Evolutionary conservation across 805 yeast genomes (phyloP).

Genomic region (Wickerhamiella qilinensis): DNA sequence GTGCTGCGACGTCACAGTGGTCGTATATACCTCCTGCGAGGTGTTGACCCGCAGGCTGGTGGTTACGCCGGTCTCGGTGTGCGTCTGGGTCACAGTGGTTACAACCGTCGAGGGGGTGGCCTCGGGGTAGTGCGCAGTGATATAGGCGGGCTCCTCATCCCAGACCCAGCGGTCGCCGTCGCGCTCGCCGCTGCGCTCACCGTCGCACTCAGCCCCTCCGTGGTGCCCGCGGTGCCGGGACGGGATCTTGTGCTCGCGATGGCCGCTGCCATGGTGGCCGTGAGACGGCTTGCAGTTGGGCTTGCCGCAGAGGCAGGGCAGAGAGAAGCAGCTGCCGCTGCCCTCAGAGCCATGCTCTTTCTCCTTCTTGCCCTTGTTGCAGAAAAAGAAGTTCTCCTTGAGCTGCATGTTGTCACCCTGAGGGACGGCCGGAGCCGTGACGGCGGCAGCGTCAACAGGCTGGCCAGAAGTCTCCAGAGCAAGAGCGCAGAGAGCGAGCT

Average conservation of each 20-base stretch:
- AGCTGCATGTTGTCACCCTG: neutral
- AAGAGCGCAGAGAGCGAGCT: neutral
- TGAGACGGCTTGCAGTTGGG: slow-evolving; percentile 1
- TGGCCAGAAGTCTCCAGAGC: neutral
- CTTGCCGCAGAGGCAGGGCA: slow-evolving; percentile 1
- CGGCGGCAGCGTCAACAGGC: neutral
- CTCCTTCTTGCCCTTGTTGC: neutral
- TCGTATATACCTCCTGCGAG: slow-evolving; percentile 1
- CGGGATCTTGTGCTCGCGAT: neutral
- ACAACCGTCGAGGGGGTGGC: neutral
- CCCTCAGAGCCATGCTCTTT: neutral
- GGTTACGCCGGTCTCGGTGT: slow-evolving; percentile 1
- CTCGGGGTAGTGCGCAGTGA: neutral
- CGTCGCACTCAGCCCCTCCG: neutral
- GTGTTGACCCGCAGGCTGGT: slow-evolving; percentile 5
- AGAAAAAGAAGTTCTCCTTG: slow-evolving; percentile 1
- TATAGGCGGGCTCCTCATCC: neutral
- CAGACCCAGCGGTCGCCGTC: neutral
- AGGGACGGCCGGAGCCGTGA: neutral
- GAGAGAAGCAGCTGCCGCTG: neutral
- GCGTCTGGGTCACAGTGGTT: neutral
- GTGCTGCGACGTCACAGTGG: slow-evolving; percentile 3
- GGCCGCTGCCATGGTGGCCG: neutral
- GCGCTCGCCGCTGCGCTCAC: no score
- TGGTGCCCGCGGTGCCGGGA: neutral